A percentile compares a stretch with the other conserved stretches of the same genome.
phyloP scores from a whole-genome alignment of 2,329 filamentous ascomycete species.

The Epichloe uncinata region DNA sequence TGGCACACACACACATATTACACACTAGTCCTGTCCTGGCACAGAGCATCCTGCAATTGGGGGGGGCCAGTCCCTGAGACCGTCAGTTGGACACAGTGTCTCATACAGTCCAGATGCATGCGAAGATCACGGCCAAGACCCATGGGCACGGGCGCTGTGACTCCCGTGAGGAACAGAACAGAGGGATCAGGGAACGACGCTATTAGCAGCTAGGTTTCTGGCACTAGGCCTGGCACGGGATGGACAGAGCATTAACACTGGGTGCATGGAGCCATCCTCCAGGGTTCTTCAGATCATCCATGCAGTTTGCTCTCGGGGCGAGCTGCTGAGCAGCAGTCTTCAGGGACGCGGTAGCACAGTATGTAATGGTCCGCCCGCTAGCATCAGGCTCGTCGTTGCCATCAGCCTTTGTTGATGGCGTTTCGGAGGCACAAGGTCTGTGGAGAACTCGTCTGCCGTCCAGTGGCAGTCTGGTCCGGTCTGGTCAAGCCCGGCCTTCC shows the following conservation, averaged over 20 bases:
- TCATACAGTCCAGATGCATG: neutral
- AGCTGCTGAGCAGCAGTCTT: no score
- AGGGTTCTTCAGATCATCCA: neutral
- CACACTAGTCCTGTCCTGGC: conserved; percentile 7
- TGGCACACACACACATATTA: conserved; percentile 9
- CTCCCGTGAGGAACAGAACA: neutral
- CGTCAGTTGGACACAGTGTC: conserved; percentile 1
- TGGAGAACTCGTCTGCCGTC: no score
- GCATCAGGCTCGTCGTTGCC: neutral
- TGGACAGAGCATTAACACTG: neutral
- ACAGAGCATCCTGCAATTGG: conserved; percentile 13
- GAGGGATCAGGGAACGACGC: neutral
- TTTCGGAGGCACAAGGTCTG: no score
- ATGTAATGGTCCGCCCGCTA: neutral
- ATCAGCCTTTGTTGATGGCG: neutral
- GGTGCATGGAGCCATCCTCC: neutral
- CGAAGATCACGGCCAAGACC: neutral
- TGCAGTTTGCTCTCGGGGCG: neutral
- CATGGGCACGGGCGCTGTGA: neutral
- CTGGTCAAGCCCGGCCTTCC: no score
- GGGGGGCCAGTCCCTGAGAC: conserved; percentile 7
- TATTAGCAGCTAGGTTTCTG: neutral
- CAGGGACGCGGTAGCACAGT: no score
- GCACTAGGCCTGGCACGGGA: neutral
- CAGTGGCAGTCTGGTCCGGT: no score